Percentiles rank a stretch among this genome's conserved stretches.
These are phyloP conservation scores for Nothophoma quercina DNA, from an alignment of 2,329 filamentous ascomycete genomes.

Conservation along the genomic window DNA sequence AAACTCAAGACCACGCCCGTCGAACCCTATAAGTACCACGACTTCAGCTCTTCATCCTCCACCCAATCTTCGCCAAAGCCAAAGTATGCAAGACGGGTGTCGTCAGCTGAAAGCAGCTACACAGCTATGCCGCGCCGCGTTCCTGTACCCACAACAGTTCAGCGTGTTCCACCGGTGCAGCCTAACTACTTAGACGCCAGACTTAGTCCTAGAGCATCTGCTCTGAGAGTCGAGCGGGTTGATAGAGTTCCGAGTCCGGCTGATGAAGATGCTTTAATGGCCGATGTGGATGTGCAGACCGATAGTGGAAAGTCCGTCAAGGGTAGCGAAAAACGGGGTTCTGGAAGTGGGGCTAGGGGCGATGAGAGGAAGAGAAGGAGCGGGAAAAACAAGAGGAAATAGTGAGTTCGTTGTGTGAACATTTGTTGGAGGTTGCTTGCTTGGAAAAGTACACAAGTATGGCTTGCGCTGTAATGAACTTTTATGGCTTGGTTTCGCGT, in stretches of 20 bases:
- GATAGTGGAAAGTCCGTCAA: constrained; percentile 29
- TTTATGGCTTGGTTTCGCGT: too few relatives aligned
- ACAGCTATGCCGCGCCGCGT: constrained; percentile 46
- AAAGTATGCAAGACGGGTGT: constrained; percentile 41
- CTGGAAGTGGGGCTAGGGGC: constrained; percentile 26
- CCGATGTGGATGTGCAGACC: constrained; percentile 28
- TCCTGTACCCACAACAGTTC: constrained; percentile 43
- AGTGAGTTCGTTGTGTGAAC: neutral
- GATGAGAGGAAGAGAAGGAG: constrained; percentile 38
- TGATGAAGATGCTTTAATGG: constrained; percentile 15
- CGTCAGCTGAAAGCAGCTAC: constrained; percentile 35
- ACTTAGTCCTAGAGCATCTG: constrained; percentile 18
- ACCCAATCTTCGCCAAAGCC: constrained; percentile 35
- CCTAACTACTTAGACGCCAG: constrained; percentile 35
- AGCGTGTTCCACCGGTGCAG: constrained; percentile 23
- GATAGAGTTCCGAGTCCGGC: constrained; percentile 20
- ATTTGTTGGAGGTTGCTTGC: neutral
- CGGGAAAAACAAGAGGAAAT: constrained; percentile 25
- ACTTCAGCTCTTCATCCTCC: constrained; percentile 36
- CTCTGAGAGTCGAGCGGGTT: constrained; percentile 18
- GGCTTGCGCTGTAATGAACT: too few relatives aligned
- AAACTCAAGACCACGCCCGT: constrained; percentile 42
- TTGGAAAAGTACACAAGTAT: too few relatives aligned
- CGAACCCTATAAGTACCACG: constrained; percentile 45
- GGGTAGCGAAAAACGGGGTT: constrained; percentile 18